These are phyloP conservation scores for Stenocarpella maydis DNA, from an alignment of 2,329 filamentous ascomycete species.

Conservation along the genomic window DNA sequence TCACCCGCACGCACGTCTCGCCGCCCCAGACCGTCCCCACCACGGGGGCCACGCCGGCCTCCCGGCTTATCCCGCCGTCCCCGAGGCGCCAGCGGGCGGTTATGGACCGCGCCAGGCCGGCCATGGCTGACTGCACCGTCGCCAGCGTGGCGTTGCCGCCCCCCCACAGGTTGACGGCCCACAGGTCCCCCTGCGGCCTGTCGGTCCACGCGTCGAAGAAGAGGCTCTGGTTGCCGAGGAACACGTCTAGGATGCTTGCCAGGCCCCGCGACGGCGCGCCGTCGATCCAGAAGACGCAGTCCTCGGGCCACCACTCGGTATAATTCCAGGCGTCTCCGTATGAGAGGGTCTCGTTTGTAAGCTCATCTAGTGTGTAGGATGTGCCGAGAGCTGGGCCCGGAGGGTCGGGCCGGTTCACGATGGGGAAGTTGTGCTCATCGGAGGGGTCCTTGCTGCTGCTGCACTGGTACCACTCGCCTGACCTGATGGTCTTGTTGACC, in stretches of 20 bases:
- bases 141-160: not conserved
- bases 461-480: not conserved
- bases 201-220: not conserved
- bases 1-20: not conserved
- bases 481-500: not conserved
- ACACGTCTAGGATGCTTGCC: not conserved
- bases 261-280: too few species aligned
- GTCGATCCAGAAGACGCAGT: not conserved
- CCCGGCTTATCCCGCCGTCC: not conserved
- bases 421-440: not conserved
- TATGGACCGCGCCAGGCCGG: not conserved
- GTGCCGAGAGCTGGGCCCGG: too few species aligned
- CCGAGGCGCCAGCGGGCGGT: not conserved
- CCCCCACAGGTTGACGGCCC: slow-evolving; percentile 1
- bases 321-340: not conserved
- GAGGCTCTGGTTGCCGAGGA: not conserved
- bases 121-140: not conserved
- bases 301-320: not conserved
- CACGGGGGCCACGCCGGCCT: not conserved
- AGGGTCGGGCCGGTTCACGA: not conserved
- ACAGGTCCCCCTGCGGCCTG: not conserved
- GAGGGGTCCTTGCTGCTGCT: not conserved
- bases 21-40: not conserved
- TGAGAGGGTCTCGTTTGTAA: not conserved
- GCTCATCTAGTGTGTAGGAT: not conserved